Evolutionary conservation across 495 filamentous ascomycete genomes (phyloP), one percentile per base, ranked within the genome.

Genomic region (Trichoderma orchidacearum): DNA sequence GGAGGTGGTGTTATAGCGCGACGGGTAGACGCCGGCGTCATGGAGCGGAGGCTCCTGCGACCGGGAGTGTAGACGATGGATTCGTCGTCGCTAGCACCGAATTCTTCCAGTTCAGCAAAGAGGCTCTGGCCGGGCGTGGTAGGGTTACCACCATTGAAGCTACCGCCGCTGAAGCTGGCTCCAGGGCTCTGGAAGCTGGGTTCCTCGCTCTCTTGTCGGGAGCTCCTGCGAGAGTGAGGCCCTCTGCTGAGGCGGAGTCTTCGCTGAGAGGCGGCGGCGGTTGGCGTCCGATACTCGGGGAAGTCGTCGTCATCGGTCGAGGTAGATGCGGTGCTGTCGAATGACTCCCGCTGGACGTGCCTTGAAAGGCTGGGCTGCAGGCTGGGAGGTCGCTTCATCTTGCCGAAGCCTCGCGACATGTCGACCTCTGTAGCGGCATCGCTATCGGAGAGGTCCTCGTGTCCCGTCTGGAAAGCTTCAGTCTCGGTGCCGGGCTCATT

Each of bases 381-480:
- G 30, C 35, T 59, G 9, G 71, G 61, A 8, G 65, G 66, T 35
- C 63, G 70, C 66, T 64, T 71, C 45, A 63, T 70, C 23, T 66
- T 65, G 55, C 68, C 71, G 28, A 71, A 71, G 25, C 70, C 72
- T 59, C 72, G 74, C 0, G 38, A 70, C 80, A 56, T 68, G 78
- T 64, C 92, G 12, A 91, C 96, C 72, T 98, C 93, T 0, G 93
- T 97, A 21, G 88, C 74, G 18, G 85, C 87, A 59, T 85, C 88
- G 53, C 85, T 85, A 58, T 86, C 86, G 32, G 85, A 87, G 55
- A 85, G 80, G 61, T 94, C 82, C 69, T 96, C 93, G 18, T 81
- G 76, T 23, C 88, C 89, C 13, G 93, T 96, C 66, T 94, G 86
- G 81, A 96, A 95, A 50, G 89, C 89, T 58, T 97, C 93, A 30